These are phyloP conservation scores for Yamadazyma friedrichii DNA, from an alignment of 1,139 yeast genomes.

Conservation along the genomic window DNA sequence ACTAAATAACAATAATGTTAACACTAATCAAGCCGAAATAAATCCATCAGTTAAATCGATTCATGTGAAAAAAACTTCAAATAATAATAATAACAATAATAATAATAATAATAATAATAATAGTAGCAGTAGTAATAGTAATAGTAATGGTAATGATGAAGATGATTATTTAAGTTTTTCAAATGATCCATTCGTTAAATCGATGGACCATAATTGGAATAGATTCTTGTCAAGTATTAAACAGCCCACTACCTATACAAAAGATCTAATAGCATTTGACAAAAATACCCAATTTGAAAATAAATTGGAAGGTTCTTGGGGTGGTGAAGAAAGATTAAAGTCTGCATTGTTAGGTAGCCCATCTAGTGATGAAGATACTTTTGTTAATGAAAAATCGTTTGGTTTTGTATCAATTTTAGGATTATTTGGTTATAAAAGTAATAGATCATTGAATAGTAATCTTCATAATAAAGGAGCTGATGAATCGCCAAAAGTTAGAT, in stretches of 20 bases:
- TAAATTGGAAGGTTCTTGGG: conserved; percentile 53
- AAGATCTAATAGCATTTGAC: conserved; percentile 26
- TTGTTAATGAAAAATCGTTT: conserved; percentile 18
- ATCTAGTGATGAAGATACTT: conserved; percentile 28
- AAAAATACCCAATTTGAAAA: conserved; percentile 20
- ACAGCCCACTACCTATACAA: conserved; percentile 36
- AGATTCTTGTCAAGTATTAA: conserved; percentile 35
- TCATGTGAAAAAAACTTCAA: conserved; percentile 8
- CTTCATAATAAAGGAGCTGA: conserved; percentile 12
- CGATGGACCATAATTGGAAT: conserved; percentile 41
- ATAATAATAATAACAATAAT: conserved; percentile 29
- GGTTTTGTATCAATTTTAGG: conserved; percentile 3
- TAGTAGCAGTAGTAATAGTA: neutral
- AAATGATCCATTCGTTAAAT: conserved; percentile 39
- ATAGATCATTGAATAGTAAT: neutral
- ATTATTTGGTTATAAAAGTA: neutral
- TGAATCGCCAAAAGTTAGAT: conserved; percentile 38
- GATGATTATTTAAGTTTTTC: conserved; percentile 35
- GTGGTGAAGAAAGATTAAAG: conserved; percentile 64
- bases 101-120: neutral
- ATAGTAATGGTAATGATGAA: conserved; percentile 19
- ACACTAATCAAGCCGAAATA: conserved; percentile 15
- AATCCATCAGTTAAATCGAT: conserved; percentile 10
- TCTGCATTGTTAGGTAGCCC: conserved; percentile 49
- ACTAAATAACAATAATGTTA: conserved; percentile 30